Evolutionary conservation across 768 basidiomycete species (phyloP).

Genomic region (Collybiopsis luxurians): DNA sequence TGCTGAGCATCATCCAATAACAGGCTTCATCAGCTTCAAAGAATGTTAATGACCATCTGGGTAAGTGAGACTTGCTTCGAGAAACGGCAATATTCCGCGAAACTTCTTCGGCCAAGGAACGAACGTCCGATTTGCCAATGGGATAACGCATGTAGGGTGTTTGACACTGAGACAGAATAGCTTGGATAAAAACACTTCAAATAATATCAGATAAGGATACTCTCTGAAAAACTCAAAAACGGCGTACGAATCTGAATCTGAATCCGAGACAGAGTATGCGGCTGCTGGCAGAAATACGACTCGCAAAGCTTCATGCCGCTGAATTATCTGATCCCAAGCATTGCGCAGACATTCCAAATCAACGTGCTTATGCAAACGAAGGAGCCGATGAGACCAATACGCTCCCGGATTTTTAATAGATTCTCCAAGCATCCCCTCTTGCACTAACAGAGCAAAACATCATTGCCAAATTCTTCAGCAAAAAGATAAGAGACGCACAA

Average conservation of each 20-base stretch:
- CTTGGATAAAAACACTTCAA: constrained; percentile 12
- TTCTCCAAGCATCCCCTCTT: constrained; percentile 9
- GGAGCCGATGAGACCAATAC: constrained; percentile 8
- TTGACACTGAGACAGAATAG: constrained; percentile 13
- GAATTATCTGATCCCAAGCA: constrained; percentile 34
- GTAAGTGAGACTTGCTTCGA: constrained; percentile 21
- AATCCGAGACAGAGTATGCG: constrained; percentile 31
- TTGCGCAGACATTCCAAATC: constrained; percentile 26
- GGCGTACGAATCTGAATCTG: constrained; percentile 23
- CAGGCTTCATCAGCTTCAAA: constrained; percentile 18
- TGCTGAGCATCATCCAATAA: constrained; percentile 31
- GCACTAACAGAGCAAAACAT: background rate
- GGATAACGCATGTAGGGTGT: background rate
- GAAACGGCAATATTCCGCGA: constrained; percentile 16
- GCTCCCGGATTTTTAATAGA: constrained; percentile 1
- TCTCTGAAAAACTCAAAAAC: no score
- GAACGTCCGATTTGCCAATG: background rate
- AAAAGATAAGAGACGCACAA: background rate
- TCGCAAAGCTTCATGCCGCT: constrained; percentile 37
- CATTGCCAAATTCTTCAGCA: background rate
- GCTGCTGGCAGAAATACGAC: constrained; percentile 45
- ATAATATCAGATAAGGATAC: constrained; percentile 22
- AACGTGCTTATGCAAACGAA: constrained; percentile 7
- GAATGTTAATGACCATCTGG: constrained; percentile 24
- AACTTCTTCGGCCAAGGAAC: constrained; percentile 12